Percentiles rank a stretch among this genome's conserved stretches.
These are phyloP conservation scores for Alloteropsis angusta DNA, from an alignment of 202 grass and related monocot species.

Conservation along the genomic window DNA sequence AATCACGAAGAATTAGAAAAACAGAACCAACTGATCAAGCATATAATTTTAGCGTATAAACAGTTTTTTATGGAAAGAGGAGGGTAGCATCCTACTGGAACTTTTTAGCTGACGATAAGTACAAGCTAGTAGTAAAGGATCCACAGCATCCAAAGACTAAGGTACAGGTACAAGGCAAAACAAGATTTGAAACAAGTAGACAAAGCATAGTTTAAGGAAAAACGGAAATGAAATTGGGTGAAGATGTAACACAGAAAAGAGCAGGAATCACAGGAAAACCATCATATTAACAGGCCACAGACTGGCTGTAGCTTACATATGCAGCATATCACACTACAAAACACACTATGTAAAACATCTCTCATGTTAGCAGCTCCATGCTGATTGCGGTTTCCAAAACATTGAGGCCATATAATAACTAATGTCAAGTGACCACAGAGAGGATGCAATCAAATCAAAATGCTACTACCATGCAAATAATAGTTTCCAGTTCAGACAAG, in stretches of 20 bases:
- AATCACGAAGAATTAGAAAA: not conserved
- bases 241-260: not conserved
- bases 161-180: not conserved
- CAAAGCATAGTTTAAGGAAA: not conserved
- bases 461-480: not conserved
- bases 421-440: not conserved
- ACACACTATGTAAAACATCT: not conserved
- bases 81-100: not conserved
- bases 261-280: not conserved
- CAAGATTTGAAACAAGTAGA: not conserved
- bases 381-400: not conserved
- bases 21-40: not conserved
- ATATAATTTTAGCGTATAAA: not conserved
- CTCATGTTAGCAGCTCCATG: not conserved
- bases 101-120: not conserved
- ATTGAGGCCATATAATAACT: not conserved
- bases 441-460: not conserved
- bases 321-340: not conserved
- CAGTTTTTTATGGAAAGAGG: not conserved
- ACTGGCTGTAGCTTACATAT: conserved; percentile 1
- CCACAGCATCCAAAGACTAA: not conserved
- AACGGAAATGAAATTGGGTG: not conserved
- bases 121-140: not conserved
- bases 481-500: conserved; percentile 24
- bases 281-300: not conserved